phyloP scores from a whole-genome alignment of 2,329 filamentous ascomycete species.

The Lasiodiplodia theobromae region DNA sequence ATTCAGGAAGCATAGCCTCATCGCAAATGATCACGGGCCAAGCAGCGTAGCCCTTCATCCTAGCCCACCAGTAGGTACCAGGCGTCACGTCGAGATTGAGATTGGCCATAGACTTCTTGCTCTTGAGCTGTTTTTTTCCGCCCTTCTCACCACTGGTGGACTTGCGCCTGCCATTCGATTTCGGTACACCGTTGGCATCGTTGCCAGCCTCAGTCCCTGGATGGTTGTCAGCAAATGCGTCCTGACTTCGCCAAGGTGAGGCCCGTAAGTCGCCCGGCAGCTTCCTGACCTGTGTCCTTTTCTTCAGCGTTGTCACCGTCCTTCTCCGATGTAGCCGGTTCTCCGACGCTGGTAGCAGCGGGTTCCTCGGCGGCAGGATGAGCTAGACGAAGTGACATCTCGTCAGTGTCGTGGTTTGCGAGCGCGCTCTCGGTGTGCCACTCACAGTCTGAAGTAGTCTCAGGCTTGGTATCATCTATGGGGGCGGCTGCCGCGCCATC shows the following conservation, averaged over 20 bases:
- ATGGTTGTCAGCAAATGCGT: constrained; percentile 2
- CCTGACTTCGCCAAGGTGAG: background rate
- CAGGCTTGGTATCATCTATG: constrained; percentile 40
- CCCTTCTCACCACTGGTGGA: constrained; percentile 71
- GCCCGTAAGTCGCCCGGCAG: background rate
- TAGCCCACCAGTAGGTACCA: constrained; percentile 89
- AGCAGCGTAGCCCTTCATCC: constrained; percentile 91
- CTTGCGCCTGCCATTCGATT: constrained; percentile 69
- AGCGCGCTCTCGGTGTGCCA: constrained; percentile 22
- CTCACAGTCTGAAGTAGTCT: constrained; percentile 42
- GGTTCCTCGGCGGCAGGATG: constrained; percentile 22
- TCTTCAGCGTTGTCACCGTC: constrained; percentile 38
- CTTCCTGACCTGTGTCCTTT: constrained; percentile 33
- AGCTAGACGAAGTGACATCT: constrained; percentile 7
- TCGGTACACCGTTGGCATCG: constrained; percentile 58
- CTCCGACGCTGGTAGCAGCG: constrained; percentile 4
- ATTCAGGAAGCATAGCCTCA: constrained; percentile 88
- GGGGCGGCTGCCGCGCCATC: constrained; percentile 40
- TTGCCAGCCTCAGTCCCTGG: constrained; percentile 44
- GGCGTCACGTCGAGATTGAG: constrained; percentile 78
- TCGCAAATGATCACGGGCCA: constrained; percentile 96
- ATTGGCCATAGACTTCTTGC: constrained; percentile 80
- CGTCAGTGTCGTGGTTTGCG: constrained; percentile 32
- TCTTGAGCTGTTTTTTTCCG: constrained; percentile 78
- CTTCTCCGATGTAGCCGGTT: constrained; percentile 17